Percentiles rank a stretch among this genome's conserved stretches.
Conservation (phyloP, 306 rosid genomes). For the Boehmeria nivea region DNA sequence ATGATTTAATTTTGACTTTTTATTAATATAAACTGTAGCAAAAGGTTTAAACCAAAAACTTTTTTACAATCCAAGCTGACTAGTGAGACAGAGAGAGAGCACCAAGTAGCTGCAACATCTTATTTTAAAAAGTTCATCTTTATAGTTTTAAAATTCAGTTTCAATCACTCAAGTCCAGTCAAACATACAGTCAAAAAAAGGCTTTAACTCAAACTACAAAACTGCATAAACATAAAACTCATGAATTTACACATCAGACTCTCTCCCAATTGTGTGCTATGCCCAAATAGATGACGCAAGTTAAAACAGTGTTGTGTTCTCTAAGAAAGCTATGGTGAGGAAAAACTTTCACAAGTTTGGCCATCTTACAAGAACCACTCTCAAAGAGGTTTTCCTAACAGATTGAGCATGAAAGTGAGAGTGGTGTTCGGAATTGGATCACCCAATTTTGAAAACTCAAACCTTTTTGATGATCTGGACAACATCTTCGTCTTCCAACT, state of each 20-base stretch:
- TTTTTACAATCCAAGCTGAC: too few species aligned
- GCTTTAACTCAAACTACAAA: too few species aligned
- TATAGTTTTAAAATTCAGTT: too few species aligned
- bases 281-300: background rate
- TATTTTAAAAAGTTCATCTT: too few species aligned
- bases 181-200: conserved; percentile 19
- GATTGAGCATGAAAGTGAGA: background rate
- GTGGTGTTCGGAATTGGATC: background rate
- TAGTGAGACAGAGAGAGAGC: too few species aligned
- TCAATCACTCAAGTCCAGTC: background rate
- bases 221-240: conserved; percentile 14
- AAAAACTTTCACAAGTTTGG: background rate
- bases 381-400: conserved; percentile 7
- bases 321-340: background rate
- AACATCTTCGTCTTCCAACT: conserved; percentile 93
- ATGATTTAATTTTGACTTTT: too few species aligned
- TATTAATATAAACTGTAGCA: too few species aligned
- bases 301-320: background rate
- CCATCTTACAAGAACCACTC: conserved; percentile 1
- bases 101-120: too few species aligned
- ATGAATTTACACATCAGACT: conserved; percentile 30
- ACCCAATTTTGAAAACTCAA: conserved; percentile 13
- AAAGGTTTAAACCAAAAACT: too few species aligned
- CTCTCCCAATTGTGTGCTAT: conserved; percentile 10
- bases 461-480: conserved; percentile 96